Base-by-base conservation (phyloP, 768 basidiomycete genomes). In the Auricularia cornea region DNA sequence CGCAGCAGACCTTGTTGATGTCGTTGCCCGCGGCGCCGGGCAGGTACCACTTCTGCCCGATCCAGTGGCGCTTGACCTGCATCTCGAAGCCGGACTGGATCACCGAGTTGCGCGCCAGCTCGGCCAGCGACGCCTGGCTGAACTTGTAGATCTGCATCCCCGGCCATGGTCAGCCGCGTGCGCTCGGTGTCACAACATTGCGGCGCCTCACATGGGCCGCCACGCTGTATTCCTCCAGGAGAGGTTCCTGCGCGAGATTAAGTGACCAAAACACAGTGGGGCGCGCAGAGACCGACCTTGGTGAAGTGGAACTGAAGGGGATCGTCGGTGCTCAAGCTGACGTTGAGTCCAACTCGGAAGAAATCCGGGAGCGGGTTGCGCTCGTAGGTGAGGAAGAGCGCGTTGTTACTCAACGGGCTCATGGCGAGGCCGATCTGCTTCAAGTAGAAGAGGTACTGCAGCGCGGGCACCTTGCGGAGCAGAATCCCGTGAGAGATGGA, bases 401-500 rank as follows among this genome's bases (percentile, higher is more conserved):
- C 94, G 68, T 99, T 99, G 73, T 99, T 99, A 75, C 94, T 97
- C 56, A 99, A 76, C 2, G 97, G 97, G 70, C 92, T 94, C 97
- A 99, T 99, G 2, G 97, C 97, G 20, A 99, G 83, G 32, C 97
- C 96, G 66, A 98, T 98, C 77, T 98, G 97, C 76, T 93, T 95
- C 67, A 99, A 81, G 74, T 98, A 99, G 77, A 94, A 99, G 16
- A 99, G 84, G 72, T 99, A 99, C 71, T 96, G 94, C 56, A 99
- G 77, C 1, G 95, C 95, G 0, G 97, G 97, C 4, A 99, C 96
- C 75, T 99, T 99, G 64, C 97, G 89, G 10, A 99, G 83, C 23
- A 98, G 80, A 73, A 99, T 99, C n/a, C 97, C 97, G 70, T 99
- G 97, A 11, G 97, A 98, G 71, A 99, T 98, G 1, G 95, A 98